Evolutionary conservation across 2,329 filamentous ascomycete genomes (phyloP).

Genomic region (Aspergillus vadensis): DNA sequence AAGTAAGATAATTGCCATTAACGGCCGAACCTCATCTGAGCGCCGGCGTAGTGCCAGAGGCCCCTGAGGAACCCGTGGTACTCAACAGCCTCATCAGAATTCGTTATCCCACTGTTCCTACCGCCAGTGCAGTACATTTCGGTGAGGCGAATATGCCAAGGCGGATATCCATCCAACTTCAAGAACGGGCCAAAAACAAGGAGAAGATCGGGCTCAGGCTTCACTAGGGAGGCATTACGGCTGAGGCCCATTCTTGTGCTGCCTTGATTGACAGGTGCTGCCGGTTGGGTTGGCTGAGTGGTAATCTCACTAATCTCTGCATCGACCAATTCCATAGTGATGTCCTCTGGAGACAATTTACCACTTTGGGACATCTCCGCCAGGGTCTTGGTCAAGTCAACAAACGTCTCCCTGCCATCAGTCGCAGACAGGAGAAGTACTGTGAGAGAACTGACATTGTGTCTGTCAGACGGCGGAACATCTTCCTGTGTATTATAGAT

Average conservation of each 20-base stretch:
- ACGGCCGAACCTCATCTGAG: conserved; percentile 81
- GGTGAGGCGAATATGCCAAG: conserved; percentile 92
- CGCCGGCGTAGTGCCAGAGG: conserved; percentile 79
- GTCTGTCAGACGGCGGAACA: conserved; percentile 21
- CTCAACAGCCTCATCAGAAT: conserved; percentile 62
- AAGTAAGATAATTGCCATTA: conserved; percentile 33
- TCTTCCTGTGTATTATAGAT: conserved; percentile 36
- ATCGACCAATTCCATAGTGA: conserved; percentile 83
- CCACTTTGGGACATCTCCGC: conserved; percentile 91
- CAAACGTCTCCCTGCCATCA: conserved; percentile 89
- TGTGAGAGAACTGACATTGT: conserved; percentile 47
- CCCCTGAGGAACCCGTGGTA: conserved; percentile 92
- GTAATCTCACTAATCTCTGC: conserved; percentile 73
- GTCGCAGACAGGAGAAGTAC: conserved; percentile 82
- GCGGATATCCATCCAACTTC: conserved; percentile 86
- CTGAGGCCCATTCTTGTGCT: neutral
- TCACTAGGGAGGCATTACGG: conserved; percentile 53
- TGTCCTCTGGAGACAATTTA: conserved; percentile 79
- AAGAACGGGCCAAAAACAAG: conserved; percentile 84
- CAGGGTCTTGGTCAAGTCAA: conserved; percentile 91
- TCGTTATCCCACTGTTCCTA: conserved; percentile 39
- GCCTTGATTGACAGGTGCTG: conserved; percentile 3
- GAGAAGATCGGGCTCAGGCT: conserved; percentile 86
- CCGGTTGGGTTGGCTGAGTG: conserved; percentile 31
- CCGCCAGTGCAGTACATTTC: conserved; percentile 76